A percentile compares a stretch with the other conserved stretches of the same genome.
These are phyloP conservation scores for Capsicum pubescens DNA, from an alignment of 257 asterid species.

Conservation along the genomic window DNA sequence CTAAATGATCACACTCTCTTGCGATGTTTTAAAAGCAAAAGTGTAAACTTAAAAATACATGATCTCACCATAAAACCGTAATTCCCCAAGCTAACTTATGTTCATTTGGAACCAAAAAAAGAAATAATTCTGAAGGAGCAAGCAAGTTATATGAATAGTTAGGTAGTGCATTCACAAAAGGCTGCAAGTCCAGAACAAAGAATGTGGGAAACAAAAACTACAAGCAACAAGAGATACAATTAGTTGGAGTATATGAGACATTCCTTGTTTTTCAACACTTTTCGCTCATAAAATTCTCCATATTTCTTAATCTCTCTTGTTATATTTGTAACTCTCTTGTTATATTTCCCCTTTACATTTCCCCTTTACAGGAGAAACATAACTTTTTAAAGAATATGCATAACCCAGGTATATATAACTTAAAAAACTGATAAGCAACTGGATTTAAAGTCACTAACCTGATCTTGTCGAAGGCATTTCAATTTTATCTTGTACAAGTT, in stretches of 20 bases:
- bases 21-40: not conserved
- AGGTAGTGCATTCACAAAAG: not conserved
- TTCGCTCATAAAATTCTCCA: not conserved
- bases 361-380: not conserved
- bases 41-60: not conserved
- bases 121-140: not conserved
- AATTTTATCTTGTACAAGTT: slow-evolving; percentile 82
- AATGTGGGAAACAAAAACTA: slow-evolving; percentile 14
- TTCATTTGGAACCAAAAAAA: not conserved
- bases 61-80: not conserved
- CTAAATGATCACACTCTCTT: not conserved
- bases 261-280: slow-evolving; percentile 25
- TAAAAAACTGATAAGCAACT: slow-evolving; percentile 13
- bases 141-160: not conserved
- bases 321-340: not conserved
- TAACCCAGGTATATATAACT: not conserved
- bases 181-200: not conserved
- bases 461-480: slow-evolving; percentile 77
- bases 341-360: too few species aligned
- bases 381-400: not conserved
- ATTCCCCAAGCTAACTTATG: not conserved
- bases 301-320: not conserved
- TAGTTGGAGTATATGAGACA: not conserved
- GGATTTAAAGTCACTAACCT: slow-evolving; percentile 57
- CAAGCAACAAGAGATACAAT: not conserved